Base-by-base conservation (phyloP, 179 eudicot species). In the Pouteria campechiana region DNA sequence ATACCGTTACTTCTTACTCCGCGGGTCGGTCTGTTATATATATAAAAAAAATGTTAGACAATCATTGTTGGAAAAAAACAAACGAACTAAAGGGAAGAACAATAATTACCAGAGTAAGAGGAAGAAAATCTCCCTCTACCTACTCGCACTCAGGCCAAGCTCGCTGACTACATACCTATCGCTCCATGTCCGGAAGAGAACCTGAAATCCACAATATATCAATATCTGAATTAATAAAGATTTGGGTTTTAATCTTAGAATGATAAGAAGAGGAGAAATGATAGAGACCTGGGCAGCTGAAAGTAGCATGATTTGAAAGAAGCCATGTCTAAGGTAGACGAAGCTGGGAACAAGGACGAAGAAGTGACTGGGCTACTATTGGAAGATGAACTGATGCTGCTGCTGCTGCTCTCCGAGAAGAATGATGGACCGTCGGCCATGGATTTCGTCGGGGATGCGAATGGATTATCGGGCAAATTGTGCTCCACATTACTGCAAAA, bases 381-480 rank as follows among this genome's bases (percentile, higher is more conserved):
- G 1, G 76, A 20, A 7, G 64, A 13, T 3, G 69, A 12, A 38
- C 60, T 22, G 46, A 37, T 9, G 44, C 35, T n/a, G 30, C 28
- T 2, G 32, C 16, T 74, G 4, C 19, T 7, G n/a, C 41, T 3
- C 9, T 55, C 30, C 32, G 34, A 32, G 0, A 69, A 61, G 43
- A 77, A 84, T 34, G 69, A 52, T 0, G 75, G 68, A 50, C n/a
- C 10, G 45, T 42, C 57, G 29, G 64, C 65, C 13, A 52, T 58
- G 3, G 63, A 51, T 0, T 78, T 76, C 59, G 70, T 77, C 0
- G 90, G 83, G 7, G 86, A 76, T 5, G 92, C 90, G 32, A 84
- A 84, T 9, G 85, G 92, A 17, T 78, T 84, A 24, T 84, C 95
- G 0, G 95, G 95, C 43, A 83, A 81, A 44, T 77, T 71, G 59